Evolutionary conservation across 1,139 yeast species (phyloP).

Genomic region (Yamadazyma jaroonii): DNA sequence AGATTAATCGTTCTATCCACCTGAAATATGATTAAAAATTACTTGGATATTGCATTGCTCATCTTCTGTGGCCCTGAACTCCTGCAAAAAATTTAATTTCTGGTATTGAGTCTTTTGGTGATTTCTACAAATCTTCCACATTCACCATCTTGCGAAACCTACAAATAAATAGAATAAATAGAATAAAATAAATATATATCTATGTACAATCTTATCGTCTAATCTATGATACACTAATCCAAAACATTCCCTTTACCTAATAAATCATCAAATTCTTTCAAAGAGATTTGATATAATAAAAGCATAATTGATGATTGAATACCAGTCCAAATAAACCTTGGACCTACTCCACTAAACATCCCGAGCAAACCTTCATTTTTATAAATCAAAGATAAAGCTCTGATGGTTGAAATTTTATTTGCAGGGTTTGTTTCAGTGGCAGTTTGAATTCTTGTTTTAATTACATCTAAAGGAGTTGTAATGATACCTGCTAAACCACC

Average conservation of each 20-base stretch:
- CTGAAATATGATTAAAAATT: too few species aligned
- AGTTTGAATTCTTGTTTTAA: constrained; percentile 91
- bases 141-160: too few species aligned
- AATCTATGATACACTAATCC: constrained; percentile 5
- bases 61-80: too few species aligned
- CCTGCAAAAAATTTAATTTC: too few species aligned
- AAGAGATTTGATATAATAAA: constrained; percentile 68
- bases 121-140: too few species aligned
- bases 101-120: too few species aligned
- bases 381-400: constrained; percentile 67
- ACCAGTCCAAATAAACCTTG: constrained; percentile 95
- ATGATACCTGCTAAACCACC: constrained; percentile 91
- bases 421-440: constrained; percentile 22
- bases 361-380: constrained; percentile 75
- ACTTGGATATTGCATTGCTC: too few species aligned
- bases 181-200: constrained; percentile 1
- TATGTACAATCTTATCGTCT: constrained; percentile 2
- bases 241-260: constrained; percentile 13
- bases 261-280: constrained; percentile 36
- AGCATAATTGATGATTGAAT: constrained; percentile 94
- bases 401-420: constrained; percentile 48
- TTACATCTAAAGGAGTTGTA: constrained; percentile 87
- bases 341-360: constrained; percentile 91
- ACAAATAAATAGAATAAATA: not conserved
- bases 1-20: too few species aligned